Conservation (phyloP, 1,139 yeast species). For the Taphrina betulina region DNA sequence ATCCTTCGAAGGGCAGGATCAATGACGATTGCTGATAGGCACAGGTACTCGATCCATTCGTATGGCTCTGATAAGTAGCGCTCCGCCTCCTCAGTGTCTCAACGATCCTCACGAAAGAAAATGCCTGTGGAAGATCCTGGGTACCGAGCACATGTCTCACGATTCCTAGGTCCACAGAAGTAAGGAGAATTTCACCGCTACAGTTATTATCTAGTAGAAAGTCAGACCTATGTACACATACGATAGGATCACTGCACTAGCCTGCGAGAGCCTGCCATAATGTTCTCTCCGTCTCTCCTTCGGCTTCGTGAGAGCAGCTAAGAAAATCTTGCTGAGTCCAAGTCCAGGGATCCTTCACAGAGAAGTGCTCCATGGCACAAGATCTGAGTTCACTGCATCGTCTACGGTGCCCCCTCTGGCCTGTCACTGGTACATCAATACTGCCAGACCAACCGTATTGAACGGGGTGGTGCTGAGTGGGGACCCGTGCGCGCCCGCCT, state of each 20-base stretch:
- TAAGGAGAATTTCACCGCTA: neutral
- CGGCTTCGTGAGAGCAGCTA: neutral
- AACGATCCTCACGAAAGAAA: neutral
- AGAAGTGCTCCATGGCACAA: no score
- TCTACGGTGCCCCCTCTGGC: no score
- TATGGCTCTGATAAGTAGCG: neutral
- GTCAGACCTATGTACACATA: neutral
- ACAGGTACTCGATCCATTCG: no score
- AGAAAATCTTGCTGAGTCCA: slow-evolving; percentile 1
- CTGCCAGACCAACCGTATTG: no score
- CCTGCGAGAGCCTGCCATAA: slow-evolving; percentile 7
- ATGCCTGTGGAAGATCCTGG: neutral
- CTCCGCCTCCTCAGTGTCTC: neutral
- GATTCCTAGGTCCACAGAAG: neutral
- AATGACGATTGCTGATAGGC: no score
- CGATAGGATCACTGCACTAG: neutral
- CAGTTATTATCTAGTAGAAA: neutral
- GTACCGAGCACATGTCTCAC: neutral
- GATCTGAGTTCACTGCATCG: no score
- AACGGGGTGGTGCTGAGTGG: no score
- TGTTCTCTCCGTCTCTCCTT: neutral
- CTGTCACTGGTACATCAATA: no score
- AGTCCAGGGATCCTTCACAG: slow-evolving; percentile 1
- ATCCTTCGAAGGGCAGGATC: no score
- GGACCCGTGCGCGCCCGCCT: no score